Evolutionary conservation across 345 rosid species (phyloP), one percentile per base, ranked within the genome.

Genomic region (Lenwebbia sp.): DNA sequence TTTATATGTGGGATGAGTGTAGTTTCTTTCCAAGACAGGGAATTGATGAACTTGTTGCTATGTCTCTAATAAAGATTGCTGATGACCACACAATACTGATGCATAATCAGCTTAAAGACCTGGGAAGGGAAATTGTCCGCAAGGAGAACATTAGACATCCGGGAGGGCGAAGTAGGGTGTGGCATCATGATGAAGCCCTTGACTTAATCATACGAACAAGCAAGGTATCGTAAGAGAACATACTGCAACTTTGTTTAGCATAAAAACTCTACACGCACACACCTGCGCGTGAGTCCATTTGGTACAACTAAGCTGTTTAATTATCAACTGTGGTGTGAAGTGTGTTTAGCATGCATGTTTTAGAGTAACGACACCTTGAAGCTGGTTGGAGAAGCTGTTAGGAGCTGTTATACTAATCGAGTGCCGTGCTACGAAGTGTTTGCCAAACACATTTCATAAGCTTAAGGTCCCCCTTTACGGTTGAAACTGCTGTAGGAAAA

Each of bases 101-200:
- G 90, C 89, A 87, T 49, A 87, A 85, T 70, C 44, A 82, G n/a
- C 50, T 87, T 19, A 57, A 75, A 81, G 78, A 53, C 7, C 83
- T 87, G 82, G 90, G 89, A 15, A 82, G 76, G 58, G 58, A 78
- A 22, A 81, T 87, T 83, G 85, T 89, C 23, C 49, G 58, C 2
- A 13, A 23, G 40, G 53, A 76, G 23, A 30, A 14, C 23, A 1
- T 0, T 19, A 8, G 6, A 47, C 33, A 89, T 9, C 85, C 62
- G 1, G 86, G 88, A 13, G 53, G 3, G 40, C 84, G 82, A 26
- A 85, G 84, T 49, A 85, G 91, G 58, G 82, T 89, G 37, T 87
- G 89, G 87, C 5, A 33, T 8, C 54, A 21, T 47, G 28, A 83
- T 37, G 88, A 89, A 40, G 83, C 88, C 22, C 11, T 7, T n/a